A percentile compares a stretch with the other conserved stretches of the same genome.
Conservation (phyloP, 2,329 filamentous ascomycete genomes). For the Aspergillus ibericus region DNA sequence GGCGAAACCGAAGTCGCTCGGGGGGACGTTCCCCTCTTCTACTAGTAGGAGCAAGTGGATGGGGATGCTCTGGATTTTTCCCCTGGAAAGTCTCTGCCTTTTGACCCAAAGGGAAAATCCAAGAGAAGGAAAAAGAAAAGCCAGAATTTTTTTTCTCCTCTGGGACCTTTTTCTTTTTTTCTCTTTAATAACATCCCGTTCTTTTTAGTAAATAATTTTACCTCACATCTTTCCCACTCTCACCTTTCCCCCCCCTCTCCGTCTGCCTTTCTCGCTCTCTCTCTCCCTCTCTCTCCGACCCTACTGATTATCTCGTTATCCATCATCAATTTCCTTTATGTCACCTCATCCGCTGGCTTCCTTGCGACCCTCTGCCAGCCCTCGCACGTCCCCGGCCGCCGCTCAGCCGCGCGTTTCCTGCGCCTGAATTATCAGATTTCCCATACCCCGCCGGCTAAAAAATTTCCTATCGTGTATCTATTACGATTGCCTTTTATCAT, state of each 20-base stretch:
- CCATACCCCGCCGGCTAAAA: slow-evolving; percentile 17
- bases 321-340: slow-evolving; percentile 42
- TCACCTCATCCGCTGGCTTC: slow-evolving; percentile 31
- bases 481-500: neutral
- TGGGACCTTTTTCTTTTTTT: slow-evolving; percentile 3
- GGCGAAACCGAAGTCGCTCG: neutral
- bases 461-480: slow-evolving; percentile 12
- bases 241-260: slow-evolving; percentile 13
- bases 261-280: slow-evolving; percentile 20
- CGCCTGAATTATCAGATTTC: slow-evolving; percentile 22
- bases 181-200: slow-evolving; percentile 29
- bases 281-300: slow-evolving; percentile 1
- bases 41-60: neutral
- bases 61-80: slow-evolving; percentile 5
- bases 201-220: slow-evolving; percentile 45
- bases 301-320: slow-evolving; percentile 31
- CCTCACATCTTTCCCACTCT: slow-evolving; percentile 34
- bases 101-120: slow-evolving; percentile 8
- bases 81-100: slow-evolving; percentile 1
- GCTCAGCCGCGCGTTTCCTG: slow-evolving; percentile 43
- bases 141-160: slow-evolving; percentile 18
- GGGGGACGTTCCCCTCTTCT: neutral
- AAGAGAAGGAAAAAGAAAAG: slow-evolving; percentile 14
- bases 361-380: slow-evolving; percentile 15
- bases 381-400: slow-evolving; percentile 43